Conservation (phyloP, 2,329 filamentous ascomycete species). For the Thielaviopsis euricoi region DNA sequence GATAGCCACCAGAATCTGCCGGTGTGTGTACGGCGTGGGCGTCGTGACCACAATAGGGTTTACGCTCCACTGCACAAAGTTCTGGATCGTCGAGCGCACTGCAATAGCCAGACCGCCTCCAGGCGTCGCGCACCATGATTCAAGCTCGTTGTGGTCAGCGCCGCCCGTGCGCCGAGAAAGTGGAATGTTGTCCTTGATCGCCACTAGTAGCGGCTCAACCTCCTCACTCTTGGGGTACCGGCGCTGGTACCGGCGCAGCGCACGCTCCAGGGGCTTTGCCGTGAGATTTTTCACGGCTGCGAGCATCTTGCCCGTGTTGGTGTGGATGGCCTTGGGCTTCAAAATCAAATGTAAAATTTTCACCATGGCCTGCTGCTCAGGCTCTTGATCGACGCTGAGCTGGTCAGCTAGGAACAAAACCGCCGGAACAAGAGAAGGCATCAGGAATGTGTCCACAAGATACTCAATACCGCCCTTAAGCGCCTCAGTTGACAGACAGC, state of each 20-base stretch:
- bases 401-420: constrained; percentile 55
- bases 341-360: constrained; percentile 58
- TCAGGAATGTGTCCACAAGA: constrained; percentile 60
- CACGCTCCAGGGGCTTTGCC: constrained; percentile 50
- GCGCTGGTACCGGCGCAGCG: constrained; percentile 48
- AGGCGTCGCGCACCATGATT: constrained; percentile 44
- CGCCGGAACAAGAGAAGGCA: constrained; percentile 63
- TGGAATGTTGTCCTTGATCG: constrained; percentile 42
- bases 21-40: constrained; percentile 54
- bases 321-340: constrained; percentile 51
- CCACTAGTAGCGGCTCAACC: constrained; percentile 50
- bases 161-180: constrained; percentile 44
- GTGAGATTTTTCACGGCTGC: constrained; percentile 55
- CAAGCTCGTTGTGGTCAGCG: constrained; percentile 49
- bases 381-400: constrained; percentile 46
- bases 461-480: constrained; percentile 64
- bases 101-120: constrained; percentile 39
- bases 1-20: constrained; percentile 43
- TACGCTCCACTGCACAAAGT: constrained; percentile 50
- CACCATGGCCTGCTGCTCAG: constrained; percentile 51
- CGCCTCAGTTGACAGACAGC: constrained; percentile 48
- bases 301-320: constrained; percentile 56
- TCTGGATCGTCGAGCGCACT: constrained; percentile 44
- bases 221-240: constrained; percentile 51
- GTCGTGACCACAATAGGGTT: constrained; percentile 37